Percentiles rank a stretch among this genome's conserved stretches.
Evolutionary conservation across 2,329 filamentous ascomycete genomes (phyloP).

Genomic region (Diplodia seriata): DNA sequence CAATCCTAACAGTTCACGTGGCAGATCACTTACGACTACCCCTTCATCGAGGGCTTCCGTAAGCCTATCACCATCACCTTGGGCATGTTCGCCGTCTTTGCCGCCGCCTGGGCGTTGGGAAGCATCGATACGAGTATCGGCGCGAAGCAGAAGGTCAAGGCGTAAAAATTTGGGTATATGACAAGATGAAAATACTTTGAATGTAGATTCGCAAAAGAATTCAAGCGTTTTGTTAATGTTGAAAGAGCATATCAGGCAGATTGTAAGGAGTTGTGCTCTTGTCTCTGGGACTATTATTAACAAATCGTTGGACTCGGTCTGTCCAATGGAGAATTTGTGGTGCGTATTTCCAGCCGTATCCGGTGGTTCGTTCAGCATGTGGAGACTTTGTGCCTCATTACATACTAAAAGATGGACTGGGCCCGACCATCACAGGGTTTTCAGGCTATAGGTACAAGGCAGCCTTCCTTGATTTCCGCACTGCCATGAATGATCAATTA

Average conservation of each 20-base stretch:
- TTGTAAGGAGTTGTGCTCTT: no score
- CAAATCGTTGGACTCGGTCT: no score
- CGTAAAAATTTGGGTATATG: not conserved
- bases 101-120: constrained; percentile 75
- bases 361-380: no score
- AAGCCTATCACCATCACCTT: constrained; percentile 86
- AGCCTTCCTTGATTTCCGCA: no score
- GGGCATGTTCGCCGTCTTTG: constrained; percentile 76
- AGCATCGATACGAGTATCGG: constrained; percentile 83
- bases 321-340: no score
- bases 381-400: no score
- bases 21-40: constrained; percentile 81
- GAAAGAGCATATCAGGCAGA: not conserved
- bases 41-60: constrained; percentile 74
- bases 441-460: no score
- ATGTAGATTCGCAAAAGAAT: constrained; percentile 15
- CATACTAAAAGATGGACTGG: no score
- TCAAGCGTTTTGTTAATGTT: constrained; percentile 15
- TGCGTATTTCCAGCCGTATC: no score
- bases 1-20: constrained; percentile 6
- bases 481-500: no score
- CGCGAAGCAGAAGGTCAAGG: constrained; percentile 54
- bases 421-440: no score
- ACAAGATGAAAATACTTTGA: constrained; percentile 7
- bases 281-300: no score